These are phyloP conservation scores for Mimosa pudica DNA, from an alignment of 306 rosid genomes.

Conservation along the genomic window DNA sequence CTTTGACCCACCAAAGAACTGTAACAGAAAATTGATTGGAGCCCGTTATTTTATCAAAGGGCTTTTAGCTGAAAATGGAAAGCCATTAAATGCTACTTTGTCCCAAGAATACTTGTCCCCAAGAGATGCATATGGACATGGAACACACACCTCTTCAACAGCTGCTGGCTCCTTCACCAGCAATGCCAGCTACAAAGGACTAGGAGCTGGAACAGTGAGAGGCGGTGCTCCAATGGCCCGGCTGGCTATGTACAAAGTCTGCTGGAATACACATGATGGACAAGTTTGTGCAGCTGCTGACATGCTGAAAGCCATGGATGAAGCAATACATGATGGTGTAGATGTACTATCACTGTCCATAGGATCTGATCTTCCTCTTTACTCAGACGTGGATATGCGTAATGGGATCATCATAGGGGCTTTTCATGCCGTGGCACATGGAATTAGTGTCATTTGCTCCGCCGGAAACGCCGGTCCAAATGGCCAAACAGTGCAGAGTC, in stretches of 20 bases:
- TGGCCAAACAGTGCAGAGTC: slow-evolving; percentile 43
- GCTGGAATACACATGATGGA: slow-evolving; percentile 44
- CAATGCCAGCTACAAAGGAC: slow-evolving; percentile 49
- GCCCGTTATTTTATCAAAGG: slow-evolving; percentile 56
- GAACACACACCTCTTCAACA: slow-evolving; percentile 55
- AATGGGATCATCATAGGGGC: slow-evolving; percentile 46
- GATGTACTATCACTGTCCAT: slow-evolving; percentile 53
- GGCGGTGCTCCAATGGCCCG: slow-evolving; percentile 59
- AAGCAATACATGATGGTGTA: slow-evolving; percentile 56
- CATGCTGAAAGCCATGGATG: slow-evolving; percentile 53
- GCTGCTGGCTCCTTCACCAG: slow-evolving; percentile 44
- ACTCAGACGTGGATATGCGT: slow-evolving; percentile 38
- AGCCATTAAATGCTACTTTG: slow-evolving; percentile 36
- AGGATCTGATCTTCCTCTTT: slow-evolving; percentile 40
- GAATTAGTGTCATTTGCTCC: slow-evolving; percentile 47
- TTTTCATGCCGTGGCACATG: slow-evolving; percentile 54
- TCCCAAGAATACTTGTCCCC: slow-evolving; percentile 44
- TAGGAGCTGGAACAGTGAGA: slow-evolving; percentile 47
- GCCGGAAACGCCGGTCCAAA: slow-evolving; percentile 52
- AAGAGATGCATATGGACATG: slow-evolving; percentile 45
- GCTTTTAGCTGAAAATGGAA: slow-evolving; percentile 43
- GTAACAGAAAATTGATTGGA: slow-evolving; percentile 57
- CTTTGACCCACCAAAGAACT: slow-evolving; percentile 44
- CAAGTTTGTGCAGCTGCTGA: slow-evolving; percentile 47
- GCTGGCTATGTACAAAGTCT: slow-evolving; percentile 55